Conservation (phyloP, 257 asterid species). For the Mentha longifolia region DNA sequence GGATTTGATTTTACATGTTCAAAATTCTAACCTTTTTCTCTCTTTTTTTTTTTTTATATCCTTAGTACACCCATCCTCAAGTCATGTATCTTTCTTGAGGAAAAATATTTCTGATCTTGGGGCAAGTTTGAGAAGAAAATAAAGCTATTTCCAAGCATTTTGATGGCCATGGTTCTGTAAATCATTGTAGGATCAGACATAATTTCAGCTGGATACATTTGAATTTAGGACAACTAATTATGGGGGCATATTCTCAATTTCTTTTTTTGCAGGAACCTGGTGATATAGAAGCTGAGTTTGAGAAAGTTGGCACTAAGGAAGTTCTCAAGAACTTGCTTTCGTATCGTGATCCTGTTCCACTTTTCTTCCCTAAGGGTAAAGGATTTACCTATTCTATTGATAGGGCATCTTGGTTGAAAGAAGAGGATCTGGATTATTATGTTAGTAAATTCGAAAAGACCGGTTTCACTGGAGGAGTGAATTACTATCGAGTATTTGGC, state of each 20-base stretch:
- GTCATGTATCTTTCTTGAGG: neutral
- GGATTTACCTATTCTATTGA: constrained; percentile 46
- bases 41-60: too few species aligned
- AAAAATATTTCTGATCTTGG: too few species aligned
- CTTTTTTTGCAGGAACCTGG: constrained; percentile 71
- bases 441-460: constrained; percentile 51
- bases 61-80: neutral
- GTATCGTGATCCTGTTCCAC: constrained; percentile 51
- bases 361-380: constrained; percentile 64
- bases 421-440: constrained; percentile 69
- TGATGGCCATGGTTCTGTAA: neutral
- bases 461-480: constrained; percentile 82
- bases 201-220: neutral
- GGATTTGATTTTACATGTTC: neutral
- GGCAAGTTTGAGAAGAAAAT: neutral
- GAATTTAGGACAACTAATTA: neutral
- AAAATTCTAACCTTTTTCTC: too few species aligned
- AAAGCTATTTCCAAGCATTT: neutral
- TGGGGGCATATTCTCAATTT: neutral
- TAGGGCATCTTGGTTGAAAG: constrained; percentile 63
- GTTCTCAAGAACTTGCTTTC: constrained; percentile 55
- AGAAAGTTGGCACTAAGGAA: constrained; percentile 52
- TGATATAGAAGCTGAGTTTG: constrained; percentile 73
- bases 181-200: neutral
- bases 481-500: constrained; percentile 68